These are phyloP conservation scores for Podila horticola DNA, from an alignment of 192 early-diverging fungal species.

Conservation along the genomic window DNA sequence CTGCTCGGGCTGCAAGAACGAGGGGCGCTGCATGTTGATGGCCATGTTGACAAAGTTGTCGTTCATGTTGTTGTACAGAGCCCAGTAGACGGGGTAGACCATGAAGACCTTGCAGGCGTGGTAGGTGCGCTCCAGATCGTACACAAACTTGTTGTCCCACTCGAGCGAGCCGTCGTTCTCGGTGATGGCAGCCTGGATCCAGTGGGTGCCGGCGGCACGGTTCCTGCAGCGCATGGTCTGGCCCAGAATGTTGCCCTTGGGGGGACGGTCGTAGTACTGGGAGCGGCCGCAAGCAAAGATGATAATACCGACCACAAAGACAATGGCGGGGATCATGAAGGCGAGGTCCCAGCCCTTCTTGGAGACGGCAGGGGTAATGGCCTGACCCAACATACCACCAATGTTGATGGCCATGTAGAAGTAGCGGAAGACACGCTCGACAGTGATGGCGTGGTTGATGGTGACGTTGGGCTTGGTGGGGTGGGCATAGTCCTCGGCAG, in stretches of 20 bases:
- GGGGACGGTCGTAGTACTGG: conserved; percentile 62
- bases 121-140: conserved; percentile 63
- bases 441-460: conserved; percentile 67
- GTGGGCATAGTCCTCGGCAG: conserved; percentile 63
- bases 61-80: conserved; percentile 71
- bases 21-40: conserved; percentile 61
- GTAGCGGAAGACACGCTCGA: conserved; percentile 77
- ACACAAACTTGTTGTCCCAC: conserved; percentile 69
- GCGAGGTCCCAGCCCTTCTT: conserved; percentile 67
- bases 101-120: conserved; percentile 74
- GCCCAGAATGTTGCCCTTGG: conserved; percentile 65
- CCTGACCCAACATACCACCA: conserved; percentile 67
- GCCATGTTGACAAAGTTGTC: conserved; percentile 74
- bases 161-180: conserved; percentile 44
- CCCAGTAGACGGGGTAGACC: conserved; percentile 72
- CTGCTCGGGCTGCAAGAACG: conserved; percentile 48
- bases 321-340: conserved; percentile 66
- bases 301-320: conserved; percentile 63
- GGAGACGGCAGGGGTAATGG: conserved; percentile 65
- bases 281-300: conserved; percentile 64
- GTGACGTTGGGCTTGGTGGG: conserved; percentile 62
- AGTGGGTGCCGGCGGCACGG: conserved; percentile 33
- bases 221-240: conserved; percentile 54
- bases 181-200: conserved; percentile 60
- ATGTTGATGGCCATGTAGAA: conserved; percentile 79